A percentile compares a stretch with the other conserved stretches of the same genome.
These are phyloP conservation scores for Sphaerobolus stellatus DNA, from an alignment of 1,284 basidiomycete genomes.

Conservation along the genomic window DNA sequence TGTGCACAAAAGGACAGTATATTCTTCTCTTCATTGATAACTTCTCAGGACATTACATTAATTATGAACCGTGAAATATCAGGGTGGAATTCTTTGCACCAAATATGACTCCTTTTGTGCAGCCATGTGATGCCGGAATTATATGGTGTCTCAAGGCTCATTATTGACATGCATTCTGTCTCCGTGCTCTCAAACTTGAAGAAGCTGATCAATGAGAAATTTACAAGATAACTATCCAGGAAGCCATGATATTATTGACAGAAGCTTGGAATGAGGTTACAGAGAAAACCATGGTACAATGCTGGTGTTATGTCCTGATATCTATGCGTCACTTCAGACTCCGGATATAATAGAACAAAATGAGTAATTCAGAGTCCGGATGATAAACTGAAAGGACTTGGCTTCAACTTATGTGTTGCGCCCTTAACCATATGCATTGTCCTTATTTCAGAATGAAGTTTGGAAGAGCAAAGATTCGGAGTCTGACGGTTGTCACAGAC, in stretches of 20 bases:
- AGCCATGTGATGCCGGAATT: constrained; percentile 29
- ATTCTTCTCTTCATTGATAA: constrained; percentile 34
- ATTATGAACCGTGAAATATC: constrained; percentile 20
- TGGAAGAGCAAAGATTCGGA: too few species aligned
- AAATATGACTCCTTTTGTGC: constrained; percentile 18
- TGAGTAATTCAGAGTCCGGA: too few species aligned
- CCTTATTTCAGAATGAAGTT: too few species aligned
- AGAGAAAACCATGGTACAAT: constrained; percentile 30
- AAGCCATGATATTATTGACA: constrained; percentile 31
- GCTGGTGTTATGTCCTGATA: too few species aligned
- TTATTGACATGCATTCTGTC: constrained; percentile 26
- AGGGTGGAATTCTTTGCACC: constrained; percentile 14
- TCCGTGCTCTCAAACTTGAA: constrained; percentile 26
- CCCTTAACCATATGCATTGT: too few species aligned
- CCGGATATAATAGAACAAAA: too few species aligned
- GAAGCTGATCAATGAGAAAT: constrained; percentile 30
- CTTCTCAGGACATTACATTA: constrained; percentile 28
- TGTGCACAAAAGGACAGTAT: constrained; percentile 17
- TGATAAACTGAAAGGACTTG: too few species aligned
- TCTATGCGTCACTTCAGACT: too few species aligned
- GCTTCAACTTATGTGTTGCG: too few species aligned
- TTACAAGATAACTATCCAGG: constrained; percentile 35
- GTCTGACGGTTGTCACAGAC: too few species aligned
- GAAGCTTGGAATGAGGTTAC: constrained; percentile 31
- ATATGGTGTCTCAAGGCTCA: constrained; percentile 34